Percentiles rank a stretch among this genome's conserved stretches.
These are phyloP conservation scores for Cydonia oblonga DNA, from an alignment of 331 rosid genomes.

Conservation along the genomic window DNA sequence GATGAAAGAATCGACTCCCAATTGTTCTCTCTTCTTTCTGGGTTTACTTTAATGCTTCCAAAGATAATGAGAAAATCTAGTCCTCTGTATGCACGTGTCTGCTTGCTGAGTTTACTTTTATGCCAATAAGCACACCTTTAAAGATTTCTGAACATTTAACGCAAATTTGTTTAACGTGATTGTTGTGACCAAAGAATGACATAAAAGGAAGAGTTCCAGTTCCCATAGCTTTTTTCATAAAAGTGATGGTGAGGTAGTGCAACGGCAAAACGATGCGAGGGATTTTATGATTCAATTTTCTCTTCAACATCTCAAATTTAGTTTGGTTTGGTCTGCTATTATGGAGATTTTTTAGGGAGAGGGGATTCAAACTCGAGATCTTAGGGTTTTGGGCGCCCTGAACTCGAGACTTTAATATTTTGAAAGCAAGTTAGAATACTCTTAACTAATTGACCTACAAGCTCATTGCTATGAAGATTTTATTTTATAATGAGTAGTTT, in stretches of 20 bases:
- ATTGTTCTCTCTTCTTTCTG: neutral
- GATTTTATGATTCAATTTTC: neutral
- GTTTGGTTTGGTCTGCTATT: neutral
- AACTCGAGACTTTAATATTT: neutral
- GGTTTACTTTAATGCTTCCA: neutral
- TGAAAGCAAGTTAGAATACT: no score
- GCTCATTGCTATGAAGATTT: neutral
- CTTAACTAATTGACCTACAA: no score
- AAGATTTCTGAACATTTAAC: neutral
- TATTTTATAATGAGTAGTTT: neutral
- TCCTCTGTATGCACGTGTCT: neutral
- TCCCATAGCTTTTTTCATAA: neutral
- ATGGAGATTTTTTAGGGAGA: neutral
- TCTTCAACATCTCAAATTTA: neutral
- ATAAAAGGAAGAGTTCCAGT: neutral
- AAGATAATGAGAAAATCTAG: neutral
- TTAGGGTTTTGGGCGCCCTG: no score
- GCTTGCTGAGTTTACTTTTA: neutral
- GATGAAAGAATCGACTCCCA: slow-evolving; percentile 27
- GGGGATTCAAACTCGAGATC: neutral
- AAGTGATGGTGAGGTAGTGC: neutral
- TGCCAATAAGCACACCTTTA: neutral
- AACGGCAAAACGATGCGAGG: neutral
- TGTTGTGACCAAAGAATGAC: neutral
- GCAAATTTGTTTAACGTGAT: neutral